Percentiles rank a stretch among this genome's conserved stretches.
These are phyloP conservation scores for Abrus precatorius DNA, from an alignment of 306 rosid genomes.

Conservation along the genomic window DNA sequence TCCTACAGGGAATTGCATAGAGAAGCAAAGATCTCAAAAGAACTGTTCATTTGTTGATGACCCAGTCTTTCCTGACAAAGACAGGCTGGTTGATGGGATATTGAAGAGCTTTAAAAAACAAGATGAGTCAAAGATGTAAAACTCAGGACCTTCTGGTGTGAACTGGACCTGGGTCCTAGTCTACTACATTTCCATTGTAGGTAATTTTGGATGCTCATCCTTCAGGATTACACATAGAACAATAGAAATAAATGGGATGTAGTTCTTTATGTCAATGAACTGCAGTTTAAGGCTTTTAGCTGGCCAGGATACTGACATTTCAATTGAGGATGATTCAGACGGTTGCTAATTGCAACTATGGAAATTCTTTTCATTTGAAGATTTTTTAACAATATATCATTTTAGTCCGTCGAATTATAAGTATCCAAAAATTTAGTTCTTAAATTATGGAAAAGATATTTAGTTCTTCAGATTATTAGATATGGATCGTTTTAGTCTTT, in stretches of 20 bases:
- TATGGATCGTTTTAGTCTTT: too few species aligned
- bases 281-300: constrained; percentile 18
- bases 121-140: too few species aligned
- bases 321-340: constrained; percentile 17
- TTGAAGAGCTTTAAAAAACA: too few species aligned
- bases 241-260: neutral
- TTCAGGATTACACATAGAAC: neutral
- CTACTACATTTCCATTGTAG: neutral
- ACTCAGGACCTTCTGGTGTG: neutral
- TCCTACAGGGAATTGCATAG: constrained; percentile 15
- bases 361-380: neutral
- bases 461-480: too few species aligned
- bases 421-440: too few species aligned
- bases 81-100: too few species aligned
- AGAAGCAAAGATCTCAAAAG: constrained; percentile 40
- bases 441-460: too few species aligned
- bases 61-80: too few species aligned
- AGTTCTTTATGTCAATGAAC: neutral
- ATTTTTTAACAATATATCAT: too few species aligned
- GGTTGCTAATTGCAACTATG: neutral
- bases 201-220: constrained; percentile 15
- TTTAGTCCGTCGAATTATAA: too few species aligned
- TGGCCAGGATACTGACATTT: constrained; percentile 7
- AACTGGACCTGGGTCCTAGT: neutral
- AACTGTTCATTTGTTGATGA: too few species aligned